Conservation (phyloP, 2,329 filamentous ascomycete genomes). For the Juglanconis oblonga region DNA sequence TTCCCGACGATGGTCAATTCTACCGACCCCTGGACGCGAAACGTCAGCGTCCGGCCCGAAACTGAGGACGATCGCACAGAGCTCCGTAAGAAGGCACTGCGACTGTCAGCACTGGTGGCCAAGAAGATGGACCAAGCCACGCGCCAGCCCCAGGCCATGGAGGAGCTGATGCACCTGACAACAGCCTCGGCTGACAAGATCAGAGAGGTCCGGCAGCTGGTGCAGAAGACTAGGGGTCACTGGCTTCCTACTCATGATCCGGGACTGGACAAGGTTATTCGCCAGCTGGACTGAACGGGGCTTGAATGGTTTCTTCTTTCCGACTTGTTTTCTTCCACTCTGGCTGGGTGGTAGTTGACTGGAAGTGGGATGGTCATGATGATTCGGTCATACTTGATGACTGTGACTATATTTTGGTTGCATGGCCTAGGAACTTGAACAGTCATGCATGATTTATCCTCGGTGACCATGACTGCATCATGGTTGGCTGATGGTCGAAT, state of each 20-base stretch:
- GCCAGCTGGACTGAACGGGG: background rate
- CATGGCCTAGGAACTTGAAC: background rate
- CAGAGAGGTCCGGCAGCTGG: slow-evolving; percentile 49
- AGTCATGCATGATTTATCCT: no score
- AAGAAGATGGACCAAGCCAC: slow-evolving; percentile 45
- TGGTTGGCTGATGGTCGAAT: no score
- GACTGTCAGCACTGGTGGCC: slow-evolving; percentile 47
- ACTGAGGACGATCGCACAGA: slow-evolving; percentile 12
- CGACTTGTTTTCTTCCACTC: no score
- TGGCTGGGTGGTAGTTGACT: no score
- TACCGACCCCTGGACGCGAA: background rate
- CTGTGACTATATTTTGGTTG: background rate
- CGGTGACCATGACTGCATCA: no score
- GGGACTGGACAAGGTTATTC: background rate
- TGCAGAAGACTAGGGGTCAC: slow-evolving; percentile 44
- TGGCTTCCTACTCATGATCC: slow-evolving; percentile 40
- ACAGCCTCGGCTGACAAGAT: slow-evolving; percentile 52
- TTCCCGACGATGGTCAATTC: background rate
- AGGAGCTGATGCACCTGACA: slow-evolving; percentile 45
- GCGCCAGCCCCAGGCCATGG: slow-evolving; percentile 41
- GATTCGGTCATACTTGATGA: background rate
- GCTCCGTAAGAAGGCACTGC: slow-evolving; percentile 46
- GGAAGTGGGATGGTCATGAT: no score
- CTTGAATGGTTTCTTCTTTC: no score
- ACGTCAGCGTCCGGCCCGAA: background rate